Base-by-base conservation (phyloP, 2,329 filamentous ascomycete species). In the Colletotrichum tofieldiae region DNA sequence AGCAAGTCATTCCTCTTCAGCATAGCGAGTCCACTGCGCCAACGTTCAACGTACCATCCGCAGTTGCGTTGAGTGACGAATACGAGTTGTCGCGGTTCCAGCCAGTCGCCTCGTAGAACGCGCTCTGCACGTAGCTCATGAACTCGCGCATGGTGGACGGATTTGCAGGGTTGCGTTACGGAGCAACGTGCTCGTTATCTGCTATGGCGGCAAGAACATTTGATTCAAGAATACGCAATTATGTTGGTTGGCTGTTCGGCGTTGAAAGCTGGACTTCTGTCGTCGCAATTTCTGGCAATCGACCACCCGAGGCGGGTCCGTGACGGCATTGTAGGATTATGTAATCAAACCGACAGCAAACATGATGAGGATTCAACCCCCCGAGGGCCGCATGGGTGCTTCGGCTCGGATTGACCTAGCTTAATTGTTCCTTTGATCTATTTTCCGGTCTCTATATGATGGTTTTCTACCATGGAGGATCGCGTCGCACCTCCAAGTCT, bases 81-180 rank as follows among this genome's bases (percentile, higher is more conserved):
- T 98, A 98, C 73, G 94, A 96, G 83, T 97, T 98, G 86, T 98
- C 94, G 79, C 91, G 88, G 80, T 95, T 93, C 95, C 95, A 98
- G 81, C 93, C 90, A 56, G 95, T 95, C 68, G 93, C 92, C 81
- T 93, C 89, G 82, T 94, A 94, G 85, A 98, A 98, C 78, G 94
- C 93, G 84, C 93, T 90, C 84, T 97, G 94, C 86, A 98, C 93
- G 86, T 97, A 96, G 84, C 97, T 95, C 94, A 98, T 97, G 86
- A 98, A 98, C 84, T 95, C 93, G 85, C 96, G 92, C 95, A 98
- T 98, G 65, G 65, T 84, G 75, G 72, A 52, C 59, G 56, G 35
- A 3, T 29, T 23, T 60, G 39, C 56, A 55, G 26, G 41, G 18
- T 49, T 60, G 32, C 67, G 16, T 62, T 49, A 51, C 49, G 23